Percentiles rank a stretch among this genome's conserved stretches.
Evolutionary conservation across 2,329 filamentous ascomycete species (phyloP).

Genomic region (Paraphaeosphaeria sporulosa): DNA sequence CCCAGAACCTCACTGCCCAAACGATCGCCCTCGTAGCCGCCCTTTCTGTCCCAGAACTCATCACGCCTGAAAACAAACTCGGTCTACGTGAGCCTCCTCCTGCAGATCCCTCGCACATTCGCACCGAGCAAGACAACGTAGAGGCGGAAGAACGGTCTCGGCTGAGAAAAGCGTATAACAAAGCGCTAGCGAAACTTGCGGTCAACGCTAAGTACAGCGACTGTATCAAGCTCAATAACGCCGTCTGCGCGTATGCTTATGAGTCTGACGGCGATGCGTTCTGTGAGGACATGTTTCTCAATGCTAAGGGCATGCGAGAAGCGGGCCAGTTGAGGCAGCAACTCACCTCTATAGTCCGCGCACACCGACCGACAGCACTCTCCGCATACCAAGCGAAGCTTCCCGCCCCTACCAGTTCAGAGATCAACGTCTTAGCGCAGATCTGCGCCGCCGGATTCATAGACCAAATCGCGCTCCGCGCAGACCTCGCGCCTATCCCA

Average conservation of each 20-base stretch:
- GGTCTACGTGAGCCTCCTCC: slow-evolving; percentile 63
- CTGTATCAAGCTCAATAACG: slow-evolving; percentile 87
- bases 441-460: slow-evolving; percentile 93
- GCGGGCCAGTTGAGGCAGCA: slow-evolving; percentile 83
- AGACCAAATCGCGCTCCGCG: slow-evolving; percentile 91
- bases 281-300: slow-evolving; percentile 84
- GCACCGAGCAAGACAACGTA: slow-evolving; percentile 71
- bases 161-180: slow-evolving; percentile 70
- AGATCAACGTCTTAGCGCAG: slow-evolving; percentile 81
- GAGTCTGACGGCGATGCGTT: slow-evolving; percentile 66
- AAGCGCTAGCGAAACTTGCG: slow-evolving; percentile 78
- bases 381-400: slow-evolving; percentile 57
- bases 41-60: slow-evolving; percentile 86
- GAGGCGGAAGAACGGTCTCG: slow-evolving; percentile 75
- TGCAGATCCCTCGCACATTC: slow-evolving; percentile 55
- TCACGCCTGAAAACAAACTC: slow-evolving; percentile 81
- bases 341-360: slow-evolving; percentile 79
- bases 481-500: slow-evolving; percentile 80
- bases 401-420: slow-evolving; percentile 68
- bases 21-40: slow-evolving; percentile 89
- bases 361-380: slow-evolving; percentile 67
- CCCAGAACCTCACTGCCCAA: slow-evolving; percentile 82
- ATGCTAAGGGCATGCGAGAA: slow-evolving; percentile 86
- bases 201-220: slow-evolving; percentile 81
- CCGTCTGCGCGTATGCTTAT: slow-evolving; percentile 78